Evolutionary conservation across 139 green algal genomes (phyloP).

Genomic region (Coccomyxa sp.): DNA sequence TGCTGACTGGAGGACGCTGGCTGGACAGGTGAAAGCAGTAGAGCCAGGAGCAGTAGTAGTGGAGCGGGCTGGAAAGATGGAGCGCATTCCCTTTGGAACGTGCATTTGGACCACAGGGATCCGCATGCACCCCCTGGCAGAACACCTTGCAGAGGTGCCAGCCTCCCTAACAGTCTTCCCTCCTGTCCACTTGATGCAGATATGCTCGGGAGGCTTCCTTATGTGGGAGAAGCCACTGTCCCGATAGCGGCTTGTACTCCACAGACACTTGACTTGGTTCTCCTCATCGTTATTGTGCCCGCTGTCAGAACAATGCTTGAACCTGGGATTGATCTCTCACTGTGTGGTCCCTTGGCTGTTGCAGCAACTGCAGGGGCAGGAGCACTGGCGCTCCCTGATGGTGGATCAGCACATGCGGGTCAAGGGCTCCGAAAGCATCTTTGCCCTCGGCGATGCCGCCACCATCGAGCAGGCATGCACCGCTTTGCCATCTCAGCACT

Average conservation of each 20-base stretch:
- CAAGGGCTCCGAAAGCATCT: constrained; percentile 34
- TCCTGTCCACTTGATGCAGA: too few relatives aligned
- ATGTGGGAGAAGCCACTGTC: too few relatives aligned
- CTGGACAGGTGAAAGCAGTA: constrained; percentile 28
- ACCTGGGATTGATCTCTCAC: too few relatives aligned
- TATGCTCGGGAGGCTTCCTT: too few relatives aligned
- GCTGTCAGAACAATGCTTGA: too few relatives aligned
- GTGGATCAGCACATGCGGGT: constrained; percentile 33
- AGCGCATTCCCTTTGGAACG: constrained; percentile 31
- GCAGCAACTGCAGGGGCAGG: constrained; percentile 11
- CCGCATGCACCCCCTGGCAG: constrained; percentile 37
- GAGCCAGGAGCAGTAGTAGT: constrained; percentile 19
- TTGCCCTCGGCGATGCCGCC: constrained; percentile 40
- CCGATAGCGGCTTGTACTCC: too few relatives aligned
- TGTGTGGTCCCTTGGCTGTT: neutral
- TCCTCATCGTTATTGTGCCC: too few relatives aligned
- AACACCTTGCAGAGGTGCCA: constrained; percentile 8
- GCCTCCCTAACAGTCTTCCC: neutral
- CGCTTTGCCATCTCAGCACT: neutral
- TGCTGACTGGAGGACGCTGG: too few relatives aligned
- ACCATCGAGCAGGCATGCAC: constrained; percentile 28
- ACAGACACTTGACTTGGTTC: too few relatives aligned
- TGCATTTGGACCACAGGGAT: constrained; percentile 52
- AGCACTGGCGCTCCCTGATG: constrained; percentile 15
- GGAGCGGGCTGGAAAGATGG: neutral